Conservation (phyloP, 331 rosid genomes). For the Malus hybrid region DNA sequence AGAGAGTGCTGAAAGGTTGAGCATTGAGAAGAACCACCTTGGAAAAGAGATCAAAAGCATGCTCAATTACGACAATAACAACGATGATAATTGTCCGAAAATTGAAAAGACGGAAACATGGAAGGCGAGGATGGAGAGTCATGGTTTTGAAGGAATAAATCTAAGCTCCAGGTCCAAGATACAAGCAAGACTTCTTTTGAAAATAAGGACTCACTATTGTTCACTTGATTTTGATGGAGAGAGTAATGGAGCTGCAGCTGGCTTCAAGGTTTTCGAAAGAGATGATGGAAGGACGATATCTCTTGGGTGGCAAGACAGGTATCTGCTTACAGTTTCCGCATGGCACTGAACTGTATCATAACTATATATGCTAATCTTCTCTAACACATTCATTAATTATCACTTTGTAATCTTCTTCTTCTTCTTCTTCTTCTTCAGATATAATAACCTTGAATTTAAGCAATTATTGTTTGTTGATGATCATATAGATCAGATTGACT, state of each 20-base stretch:
- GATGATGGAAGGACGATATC: slow-evolving; percentile 65
- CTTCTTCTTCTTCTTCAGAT: not conserved
- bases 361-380: not conserved
- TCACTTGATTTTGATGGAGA: slow-evolving; percentile 50
- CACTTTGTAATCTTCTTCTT: not conserved
- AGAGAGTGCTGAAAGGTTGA: slow-evolving; percentile 55
- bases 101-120: slow-evolving; percentile 54
- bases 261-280: slow-evolving; percentile 68
- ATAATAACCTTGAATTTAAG: not conserved
- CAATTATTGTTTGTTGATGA: not conserved
- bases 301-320: slow-evolving; percentile 77
- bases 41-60: slow-evolving; percentile 63
- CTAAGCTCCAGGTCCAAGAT: slow-evolving; percentile 59
- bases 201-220: slow-evolving; percentile 66
- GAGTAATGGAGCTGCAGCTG: slow-evolving; percentile 39
- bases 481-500: not conserved
- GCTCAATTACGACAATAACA: slow-evolving; percentile 34
- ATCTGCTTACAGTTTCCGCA: slow-evolving; percentile 58
- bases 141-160: slow-evolving; percentile 38
- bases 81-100: slow-evolving; percentile 26
- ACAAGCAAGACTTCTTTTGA: slow-evolving; percentile 63
- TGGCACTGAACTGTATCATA: slow-evolving; percentile 37
- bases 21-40: slow-evolving; percentile 63
- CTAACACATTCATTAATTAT: not conserved
- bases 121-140: slow-evolving; percentile 63